Base-by-base conservation (phyloP, 768 basidiomycete genomes). In the Imleria badia region DNA sequence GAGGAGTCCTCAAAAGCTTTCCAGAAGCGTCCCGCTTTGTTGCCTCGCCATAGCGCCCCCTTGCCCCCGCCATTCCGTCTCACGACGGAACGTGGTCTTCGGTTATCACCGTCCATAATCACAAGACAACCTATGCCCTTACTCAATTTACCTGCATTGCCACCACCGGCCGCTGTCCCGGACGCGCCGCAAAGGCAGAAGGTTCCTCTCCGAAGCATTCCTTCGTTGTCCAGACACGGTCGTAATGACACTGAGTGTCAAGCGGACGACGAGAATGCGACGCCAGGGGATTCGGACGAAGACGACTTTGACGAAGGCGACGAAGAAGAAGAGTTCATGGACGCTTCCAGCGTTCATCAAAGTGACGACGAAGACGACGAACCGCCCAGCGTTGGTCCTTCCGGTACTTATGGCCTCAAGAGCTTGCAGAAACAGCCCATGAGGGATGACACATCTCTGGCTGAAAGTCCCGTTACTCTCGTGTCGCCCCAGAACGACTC, bases 101-200 rank as follows among this genome's bases (percentile, higher is more conserved):
- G 78, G 19, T 63, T 81, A 6, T 75, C 78, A 8, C 81, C 81
- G 5, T 75, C 79, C 2, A 68, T 80, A 35, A 67, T 76, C 23
- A 61, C 72, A n/a, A 72, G 79, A 47, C 75, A 73, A 15, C 73
- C 75, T 3, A 72, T 79, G 65, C 79, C 83, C 3, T 60, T 82
- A 43, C 63, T 79, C 17, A 78, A 76, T 62, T 70, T 86, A 5
- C 85, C 85, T 5, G 72, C 73, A 19, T 67, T 83, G 13, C 76
- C 77, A 8, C 62, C 70, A 8, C 64, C 72, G 8, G 59, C 63
- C 5, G 56, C 64, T 42, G 33, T 56, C 7, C 38, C 46, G 29
- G 57, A 52, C 19, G 14, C 57, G 4, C 46, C 51, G 1, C 60
- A 63, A 29, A 60, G 61, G 40, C 51, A 56, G 45, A 57, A 52